These are phyloP conservation scores for Podila minutissima DNA, from an alignment of 192 early-diverging fungal genomes.

Conservation along the genomic window DNA sequence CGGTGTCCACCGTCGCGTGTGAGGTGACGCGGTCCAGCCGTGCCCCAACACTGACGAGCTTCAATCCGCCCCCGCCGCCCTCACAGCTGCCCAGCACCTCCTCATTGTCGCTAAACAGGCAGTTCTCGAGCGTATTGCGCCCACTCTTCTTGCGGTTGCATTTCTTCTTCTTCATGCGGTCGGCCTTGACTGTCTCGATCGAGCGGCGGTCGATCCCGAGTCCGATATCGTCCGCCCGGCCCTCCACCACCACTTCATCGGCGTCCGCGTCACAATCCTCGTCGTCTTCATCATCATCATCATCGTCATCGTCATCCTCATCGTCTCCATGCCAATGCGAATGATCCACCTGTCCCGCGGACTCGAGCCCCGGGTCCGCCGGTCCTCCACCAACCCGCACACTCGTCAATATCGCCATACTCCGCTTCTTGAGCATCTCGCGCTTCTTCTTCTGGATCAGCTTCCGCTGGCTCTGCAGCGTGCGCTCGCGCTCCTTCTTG, in stretches of 20 bases:
- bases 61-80: conserved; percentile 43
- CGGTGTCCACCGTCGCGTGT: background rate
- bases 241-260: background rate
- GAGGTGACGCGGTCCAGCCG: conserved; percentile 9
- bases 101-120: conserved; percentile 18
- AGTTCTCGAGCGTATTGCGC: conserved; percentile 1
- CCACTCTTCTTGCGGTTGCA: conserved; percentile 1
- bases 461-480: conserved; percentile 8
- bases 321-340: background rate
- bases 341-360: background rate
- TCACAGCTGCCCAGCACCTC: conserved; percentile 20
- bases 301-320: background rate
- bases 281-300: conserved; percentile 16
- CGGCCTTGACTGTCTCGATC: background rate
- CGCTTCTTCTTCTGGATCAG: conserved; percentile 21
- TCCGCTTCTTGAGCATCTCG: conserved; percentile 29
- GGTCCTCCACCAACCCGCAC: background rate
- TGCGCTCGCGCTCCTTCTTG: conserved; percentile 3
- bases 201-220: background rate
- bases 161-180: background rate
- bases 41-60: conserved; percentile 20
- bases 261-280: background rate
- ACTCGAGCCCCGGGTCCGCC: background rate
- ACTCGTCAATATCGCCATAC: conserved; percentile 22
- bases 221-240: background rate